Base-by-base conservation (phyloP, 1,284 basidiomycete genomes). In the Exsudoporus floridanus region DNA sequence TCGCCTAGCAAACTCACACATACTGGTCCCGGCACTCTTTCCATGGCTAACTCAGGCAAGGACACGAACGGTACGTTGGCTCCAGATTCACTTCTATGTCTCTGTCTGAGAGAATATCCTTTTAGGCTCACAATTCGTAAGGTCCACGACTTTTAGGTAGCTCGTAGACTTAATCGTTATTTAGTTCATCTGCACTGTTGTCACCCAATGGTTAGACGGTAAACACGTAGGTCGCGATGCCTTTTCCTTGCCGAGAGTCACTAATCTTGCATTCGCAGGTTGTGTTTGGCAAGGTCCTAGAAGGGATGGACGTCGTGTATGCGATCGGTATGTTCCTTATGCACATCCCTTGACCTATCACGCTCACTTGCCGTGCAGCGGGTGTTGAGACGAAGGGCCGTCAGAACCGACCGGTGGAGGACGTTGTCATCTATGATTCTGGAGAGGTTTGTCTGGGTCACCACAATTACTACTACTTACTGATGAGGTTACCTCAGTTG, bases 41-140 rank as follows among this genome's bases (percentile, higher is more conserved):
- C 94, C 13, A 97, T 97, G 94, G 93, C 94, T 54, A 98, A 97
- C 70, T 86, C 94, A 59, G 88, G 88, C 67, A 88, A 84, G 70
- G 86, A 92, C 67, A 92, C 90, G 7, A 92, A 92, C 60, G 90
- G 88, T 88, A 66, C 53, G 75, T 60, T 10, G 7, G 4, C 27
- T 23, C 16, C 23, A 23, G 7, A 37, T 19, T 19, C 14, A 31
- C 41, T 40, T 4, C 16, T 13, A 1, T 19, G 7, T 8, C 13
- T 23, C 5, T 35, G 14, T 41, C 46, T 67, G 27, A 65, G 9
- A 9, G 9, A 30, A 7, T 1, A 46, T 3, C 9, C 35, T 7
- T 38, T 9, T 50, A 84, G 88, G 89, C 53, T 91, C 92, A 57
- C 90, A 94, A 87, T 90, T 91, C 67, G 88, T 90, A 63, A 61